A percentile compares a stretch with the other conserved stretches of the same genome.
Conservation (phyloP, 2,329 filamentous ascomycete genomes). For the Sporothrix humicola region DNA sequence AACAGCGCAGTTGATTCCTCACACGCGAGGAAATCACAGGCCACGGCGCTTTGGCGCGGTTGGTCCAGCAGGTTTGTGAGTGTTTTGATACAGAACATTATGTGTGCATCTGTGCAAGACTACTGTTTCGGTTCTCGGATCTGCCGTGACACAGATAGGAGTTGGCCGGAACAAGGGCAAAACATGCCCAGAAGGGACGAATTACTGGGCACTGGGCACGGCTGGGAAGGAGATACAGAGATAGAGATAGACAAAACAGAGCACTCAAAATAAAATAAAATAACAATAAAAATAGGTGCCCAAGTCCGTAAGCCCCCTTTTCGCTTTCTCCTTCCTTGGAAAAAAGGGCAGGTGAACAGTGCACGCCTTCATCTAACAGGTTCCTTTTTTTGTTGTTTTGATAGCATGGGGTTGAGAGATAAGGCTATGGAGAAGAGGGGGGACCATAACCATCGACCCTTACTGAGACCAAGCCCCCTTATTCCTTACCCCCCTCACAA, state of each 20-base stretch:
- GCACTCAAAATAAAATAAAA: background rate
- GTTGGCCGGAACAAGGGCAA: constrained; percentile 11
- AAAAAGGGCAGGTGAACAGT: constrained; percentile 10
- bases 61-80: background rate
- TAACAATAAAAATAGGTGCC: background rate
- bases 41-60: constrained; percentile 11
- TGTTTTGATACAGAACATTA: too few relatives aligned
- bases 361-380: background rate
- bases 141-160: constrained; percentile 21
- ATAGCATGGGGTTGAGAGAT: constrained; percentile 16
- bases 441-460: background rate
- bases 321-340: background rate
- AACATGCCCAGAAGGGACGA: background rate
- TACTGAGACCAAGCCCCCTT: background rate
- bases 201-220: background rate
- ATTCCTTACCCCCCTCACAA: background rate
- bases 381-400: background rate
- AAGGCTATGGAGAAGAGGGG: background rate
- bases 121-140: constrained; percentile 1
- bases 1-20: constrained; percentile 10
- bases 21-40: background rate
- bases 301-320: constrained; percentile 23
- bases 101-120: background rate
- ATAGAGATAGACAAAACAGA: background rate
- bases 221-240: background rate